Evolutionary conservation across 805 yeast species (phyloP), one percentile per base, ranked within the genome.

Genomic region (Spathaspora passalidarum): DNA sequence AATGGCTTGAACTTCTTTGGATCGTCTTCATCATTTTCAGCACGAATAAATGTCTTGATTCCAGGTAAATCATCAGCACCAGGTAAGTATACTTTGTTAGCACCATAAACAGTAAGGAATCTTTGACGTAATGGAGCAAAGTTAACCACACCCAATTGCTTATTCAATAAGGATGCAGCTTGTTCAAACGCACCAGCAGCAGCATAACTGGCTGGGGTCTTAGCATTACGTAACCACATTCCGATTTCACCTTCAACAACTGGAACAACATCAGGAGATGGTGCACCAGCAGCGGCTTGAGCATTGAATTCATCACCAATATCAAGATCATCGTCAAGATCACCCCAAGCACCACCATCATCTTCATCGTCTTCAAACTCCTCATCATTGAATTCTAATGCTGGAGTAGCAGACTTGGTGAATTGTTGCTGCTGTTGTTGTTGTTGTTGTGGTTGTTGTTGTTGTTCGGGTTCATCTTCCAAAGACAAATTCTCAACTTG

Each of bases 181-280:
- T 92, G 86, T 54, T 90, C 97, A 62, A 92, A 92, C 4, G 95
- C 87, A 56, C 99, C 99, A 2, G 97, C 90, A 2, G 99, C 97
- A 58, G 86, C 90, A 56, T 89, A 88, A 21, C 88, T 89, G 23
- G 96, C 97, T 4, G 97, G 89, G 46, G 91, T 79, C 51, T 85
- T 86, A 14, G 96, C 87, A 66, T 86, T 88, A 54, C 92, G 85
- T 23, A 88, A 78, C 99, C 99, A 95, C 48, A 67, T 66, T 3
- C 84, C 83, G 25, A 82, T 67, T 62, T 91, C 96, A 16, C 25
- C 35, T 10, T 29, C 25, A 14, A 20, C 41, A 13, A 13, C 16
- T 13, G 16, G 14, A 20, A 18, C 41, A 19, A 13, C 45, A 32
- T 73, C 73, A 29, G 26, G 22, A 26, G 43, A 42, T 17, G 43